These are phyloP conservation scores for Erysimum cheiri DNA, from an alignment of 441 rosid species.

Conservation along the genomic window DNA sequence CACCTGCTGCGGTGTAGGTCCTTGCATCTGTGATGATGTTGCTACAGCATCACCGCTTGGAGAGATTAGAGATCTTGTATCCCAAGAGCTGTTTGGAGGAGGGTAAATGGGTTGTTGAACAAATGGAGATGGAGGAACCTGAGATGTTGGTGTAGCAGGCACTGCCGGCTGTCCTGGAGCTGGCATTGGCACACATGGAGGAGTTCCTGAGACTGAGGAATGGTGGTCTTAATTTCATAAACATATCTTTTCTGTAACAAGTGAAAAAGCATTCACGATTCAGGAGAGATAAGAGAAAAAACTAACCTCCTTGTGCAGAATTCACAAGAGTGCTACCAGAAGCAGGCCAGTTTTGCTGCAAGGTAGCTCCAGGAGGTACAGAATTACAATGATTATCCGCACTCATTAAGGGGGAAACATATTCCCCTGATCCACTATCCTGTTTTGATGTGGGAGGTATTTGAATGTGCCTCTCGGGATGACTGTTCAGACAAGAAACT, in stretches of 20 bases:
- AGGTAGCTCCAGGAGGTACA: constrained; percentile 53
- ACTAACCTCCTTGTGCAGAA: constrained; percentile 61
- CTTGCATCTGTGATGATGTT: constrained; percentile 47
- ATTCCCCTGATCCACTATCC: constrained; percentile 67
- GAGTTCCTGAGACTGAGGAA: constrained; percentile 60
- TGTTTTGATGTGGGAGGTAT: constrained; percentile 50
- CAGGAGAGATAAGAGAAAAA: constrained; percentile 47
- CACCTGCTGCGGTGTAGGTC: constrained; percentile 41
- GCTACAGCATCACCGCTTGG: constrained; percentile 59
- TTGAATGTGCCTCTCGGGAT: constrained; percentile 53
- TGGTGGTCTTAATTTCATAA: constrained; percentile 53
- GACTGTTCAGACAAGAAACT: constrained; percentile 49
- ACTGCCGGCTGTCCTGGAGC: constrained; percentile 62
- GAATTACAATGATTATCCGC: constrained; percentile 57
- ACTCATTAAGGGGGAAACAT: constrained; percentile 65
- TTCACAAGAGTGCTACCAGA: constrained; percentile 42
- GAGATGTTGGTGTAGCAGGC: constrained; percentile 69
- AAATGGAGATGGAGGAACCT: constrained; percentile 73
- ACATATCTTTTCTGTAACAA: constrained; percentile 23
- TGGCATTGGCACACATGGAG: constrained; percentile 58
- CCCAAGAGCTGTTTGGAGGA: constrained; percentile 83
- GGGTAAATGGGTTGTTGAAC: constrained; percentile 67
- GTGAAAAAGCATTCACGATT: constrained; percentile 30
- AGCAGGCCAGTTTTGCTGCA: constrained; percentile 58
- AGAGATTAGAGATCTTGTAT: constrained; percentile 63